phyloP scores from a whole-genome alignment of 2,329 filamentous ascomycete species.

The Alternaria arbusti region DNA sequence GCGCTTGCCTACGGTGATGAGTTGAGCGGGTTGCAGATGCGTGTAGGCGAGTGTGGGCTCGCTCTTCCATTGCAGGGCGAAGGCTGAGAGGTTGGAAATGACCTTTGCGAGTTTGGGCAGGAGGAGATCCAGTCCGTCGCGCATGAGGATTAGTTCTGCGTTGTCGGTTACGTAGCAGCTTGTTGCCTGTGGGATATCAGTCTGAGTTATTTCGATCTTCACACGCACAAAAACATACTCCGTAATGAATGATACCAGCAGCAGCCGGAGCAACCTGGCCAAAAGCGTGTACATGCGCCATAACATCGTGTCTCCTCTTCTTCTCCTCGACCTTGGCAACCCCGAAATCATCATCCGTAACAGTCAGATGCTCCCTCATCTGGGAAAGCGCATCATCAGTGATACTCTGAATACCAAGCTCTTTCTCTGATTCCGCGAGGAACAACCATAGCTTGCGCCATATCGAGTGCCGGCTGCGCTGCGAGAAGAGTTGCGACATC shows the following conservation, averaged over 20 bases:
- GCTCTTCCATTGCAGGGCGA: conserved; percentile 75
- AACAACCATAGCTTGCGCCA: conserved; percentile 88
- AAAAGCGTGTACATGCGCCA: conserved; percentile 75
- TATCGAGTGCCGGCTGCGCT: conserved; percentile 74
- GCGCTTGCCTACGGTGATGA: conserved; percentile 71
- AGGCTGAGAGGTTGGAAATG: conserved; percentile 73
- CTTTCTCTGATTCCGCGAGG: conserved; percentile 81
- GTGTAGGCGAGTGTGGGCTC: conserved; percentile 79
- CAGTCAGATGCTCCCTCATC: conserved; percentile 53
- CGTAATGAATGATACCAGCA: conserved; percentile 80
- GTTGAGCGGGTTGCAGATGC: conserved; percentile 70
- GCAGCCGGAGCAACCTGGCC: conserved; percentile 76
- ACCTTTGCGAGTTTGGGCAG: conserved; percentile 79
- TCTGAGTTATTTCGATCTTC: conserved; percentile 37
- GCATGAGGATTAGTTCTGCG: conserved; percentile 66
- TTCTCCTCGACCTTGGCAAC: conserved; percentile 58
- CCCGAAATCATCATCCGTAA: conserved; percentile 57
- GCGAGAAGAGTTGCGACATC: conserved; percentile 74
- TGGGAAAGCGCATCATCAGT: conserved; percentile 64
- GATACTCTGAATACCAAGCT: conserved; percentile 76
- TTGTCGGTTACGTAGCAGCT: conserved; percentile 39
- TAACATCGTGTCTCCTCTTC: conserved; percentile 68
- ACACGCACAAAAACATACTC: conserved; percentile 53
- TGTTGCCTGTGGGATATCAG: conserved; percentile 66
- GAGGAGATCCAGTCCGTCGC: conserved; percentile 77